phyloP scores from a whole-genome alignment of 2,329 filamentous ascomycete species.

The Scortechinia acanthostroma region DNA sequence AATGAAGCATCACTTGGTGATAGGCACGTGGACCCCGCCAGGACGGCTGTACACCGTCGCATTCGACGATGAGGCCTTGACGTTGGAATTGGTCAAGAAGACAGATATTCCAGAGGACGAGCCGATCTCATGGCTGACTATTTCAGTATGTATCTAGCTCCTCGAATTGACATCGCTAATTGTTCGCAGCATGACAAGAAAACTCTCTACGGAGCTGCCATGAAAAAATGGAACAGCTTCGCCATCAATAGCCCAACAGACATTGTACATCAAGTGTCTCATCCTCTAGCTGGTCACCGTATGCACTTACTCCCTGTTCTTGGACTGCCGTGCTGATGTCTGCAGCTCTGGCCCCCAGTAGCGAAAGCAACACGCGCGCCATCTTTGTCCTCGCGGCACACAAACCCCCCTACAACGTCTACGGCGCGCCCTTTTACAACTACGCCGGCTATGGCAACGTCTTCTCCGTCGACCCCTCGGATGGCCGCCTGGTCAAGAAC shows the following conservation, averaged over 20 bases:
- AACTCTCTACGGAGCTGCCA: conserved; percentile 80
- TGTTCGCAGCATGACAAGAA: conserved; percentile 64
- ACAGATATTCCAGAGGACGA: conserved; percentile 77
- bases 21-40: conserved; percentile 84
- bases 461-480: conserved; percentile 47
- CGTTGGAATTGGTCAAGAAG: conserved; percentile 69
- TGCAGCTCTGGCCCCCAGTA: conserved; percentile 58
- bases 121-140: conserved; percentile 90
- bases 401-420: conserved; percentile 73
- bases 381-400: conserved; percentile 81
- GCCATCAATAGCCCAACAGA: conserved; percentile 68
- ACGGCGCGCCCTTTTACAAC: conserved; percentile 86
- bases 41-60: conserved; percentile 84
- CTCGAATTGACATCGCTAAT: conserved; percentile 7
- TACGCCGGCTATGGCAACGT: conserved; percentile 77
- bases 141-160: conserved; percentile 54
- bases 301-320: conserved; percentile 16
- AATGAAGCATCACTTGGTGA: conserved; percentile 80
- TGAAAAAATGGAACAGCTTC: conserved; percentile 90
- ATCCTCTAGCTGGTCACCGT: conserved; percentile 73
- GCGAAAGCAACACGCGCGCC: conserved; percentile 74
- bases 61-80: conserved; percentile 76
- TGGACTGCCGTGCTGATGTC: conserved; percentile 3
- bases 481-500: conserved; percentile 53
- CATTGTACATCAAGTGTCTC: conserved; percentile 69